A percentile compares a stretch with the other conserved stretches of the same genome.
Evolutionary conservation across 441 rosid genomes (phyloP).

Genomic region (Kokia cookei): DNA sequence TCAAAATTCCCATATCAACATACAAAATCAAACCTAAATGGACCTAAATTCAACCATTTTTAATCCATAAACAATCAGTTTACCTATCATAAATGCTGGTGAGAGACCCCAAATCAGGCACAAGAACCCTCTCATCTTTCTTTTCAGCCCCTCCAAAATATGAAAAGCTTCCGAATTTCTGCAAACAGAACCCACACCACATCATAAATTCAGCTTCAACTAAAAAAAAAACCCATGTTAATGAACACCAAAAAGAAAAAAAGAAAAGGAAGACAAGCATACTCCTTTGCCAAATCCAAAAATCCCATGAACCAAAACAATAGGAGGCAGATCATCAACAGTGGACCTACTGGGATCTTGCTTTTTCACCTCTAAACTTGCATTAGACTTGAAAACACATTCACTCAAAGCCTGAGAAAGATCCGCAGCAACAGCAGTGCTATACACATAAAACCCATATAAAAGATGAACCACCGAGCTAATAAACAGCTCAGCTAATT

Average conservation of each 20-base stretch:
- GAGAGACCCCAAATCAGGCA: constrained; percentile 95
- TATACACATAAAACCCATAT: constrained; percentile 76
- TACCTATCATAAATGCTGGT: constrained; percentile 89
- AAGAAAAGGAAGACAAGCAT: neutral
- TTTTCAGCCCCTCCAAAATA: constrained; percentile 97
- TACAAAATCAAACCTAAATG: neutral
- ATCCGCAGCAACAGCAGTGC: constrained; percentile 89
- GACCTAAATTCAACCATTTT: neutral
- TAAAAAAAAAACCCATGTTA: neutral
- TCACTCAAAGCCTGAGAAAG: constrained; percentile 54
- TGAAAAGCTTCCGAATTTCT: constrained; percentile 88
- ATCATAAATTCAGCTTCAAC: constrained; percentile 7
- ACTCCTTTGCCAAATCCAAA: constrained; percentile 99
- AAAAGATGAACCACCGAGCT: constrained; percentile 72
- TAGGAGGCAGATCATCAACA: constrained; percentile 63
- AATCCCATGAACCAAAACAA: constrained; percentile 90
- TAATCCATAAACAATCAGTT: neutral
- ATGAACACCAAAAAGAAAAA: neutral
- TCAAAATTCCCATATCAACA: neutral
- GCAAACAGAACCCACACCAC: constrained; percentile 1
- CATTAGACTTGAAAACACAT: constrained; percentile 48
- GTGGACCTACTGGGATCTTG: constrained; percentile 21
- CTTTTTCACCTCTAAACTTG: constrained; percentile 31
- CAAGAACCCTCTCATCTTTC: constrained; percentile 88
- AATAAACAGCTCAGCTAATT: constrained; percentile 76